Conservation (phyloP, 2,329 filamentous ascomycete genomes). For the Fusarium abutilonis region DNA sequence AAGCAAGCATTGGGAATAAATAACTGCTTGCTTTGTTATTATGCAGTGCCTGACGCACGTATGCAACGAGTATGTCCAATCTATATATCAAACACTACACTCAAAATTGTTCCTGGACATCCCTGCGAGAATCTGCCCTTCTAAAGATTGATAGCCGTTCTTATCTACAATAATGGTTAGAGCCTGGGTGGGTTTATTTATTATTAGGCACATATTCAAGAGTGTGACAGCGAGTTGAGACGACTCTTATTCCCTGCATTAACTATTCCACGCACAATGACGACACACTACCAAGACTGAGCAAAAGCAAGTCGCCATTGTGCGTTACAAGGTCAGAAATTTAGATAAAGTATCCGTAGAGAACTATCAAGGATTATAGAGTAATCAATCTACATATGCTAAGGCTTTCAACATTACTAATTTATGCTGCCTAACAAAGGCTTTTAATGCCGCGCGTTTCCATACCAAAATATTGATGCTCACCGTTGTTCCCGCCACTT, state of each 20-base stretch:
- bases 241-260: conserved; percentile 20
- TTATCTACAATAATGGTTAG: conserved; percentile 4
- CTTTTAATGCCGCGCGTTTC: conserved; percentile 30
- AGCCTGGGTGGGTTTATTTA: conserved; percentile 26
- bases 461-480: conserved; percentile 13
- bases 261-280: conserved; percentile 41
- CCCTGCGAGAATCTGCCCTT: conserved; percentile 11
- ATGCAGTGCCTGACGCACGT: background rate
- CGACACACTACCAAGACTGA: conserved; percentile 33
- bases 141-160: conserved; percentile 10
- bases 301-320: conserved; percentile 28
- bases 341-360: background rate
- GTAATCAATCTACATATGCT: background rate
- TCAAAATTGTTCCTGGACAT: conserved; percentile 4
- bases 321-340: conserved; percentile 7
- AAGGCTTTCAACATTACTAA: background rate
- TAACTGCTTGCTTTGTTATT: background rate
- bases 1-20: background rate
- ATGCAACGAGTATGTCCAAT: background rate
- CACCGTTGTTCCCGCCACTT: conserved; percentile 33
- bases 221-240: conserved; percentile 18
- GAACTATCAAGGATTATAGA: background rate
- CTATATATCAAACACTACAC: conserved; percentile 1
- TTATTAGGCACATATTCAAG: conserved; percentile 23
- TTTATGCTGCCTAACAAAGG: conserved; percentile 13